phyloP scores from a whole-genome alignment of 805 yeast genomes.

The Ogataea pignaliae region DNA sequence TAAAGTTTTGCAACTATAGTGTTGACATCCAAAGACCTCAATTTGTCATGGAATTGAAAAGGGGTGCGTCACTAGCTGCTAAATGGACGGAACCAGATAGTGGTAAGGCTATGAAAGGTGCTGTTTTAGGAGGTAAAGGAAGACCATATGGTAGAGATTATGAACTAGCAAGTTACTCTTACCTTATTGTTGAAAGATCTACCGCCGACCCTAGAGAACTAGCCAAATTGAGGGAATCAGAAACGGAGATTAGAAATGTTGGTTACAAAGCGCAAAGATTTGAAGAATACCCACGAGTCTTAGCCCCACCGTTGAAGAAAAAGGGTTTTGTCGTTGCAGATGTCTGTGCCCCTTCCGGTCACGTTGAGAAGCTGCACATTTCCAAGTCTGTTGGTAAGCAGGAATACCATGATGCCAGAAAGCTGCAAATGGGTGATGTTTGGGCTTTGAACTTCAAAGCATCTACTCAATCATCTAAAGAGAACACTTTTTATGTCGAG shows the following conservation, averaged over 20 bases:
- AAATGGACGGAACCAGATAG: conserved; percentile 61
- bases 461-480: conserved; percentile 34
- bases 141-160: conserved; percentile 65
- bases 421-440: conserved; percentile 75
- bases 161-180: conserved; percentile 71
- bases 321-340: conserved; percentile 80
- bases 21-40: conserved; percentile 73
- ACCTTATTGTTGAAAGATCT: conserved; percentile 66
- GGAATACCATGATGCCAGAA: conserved; percentile 86
- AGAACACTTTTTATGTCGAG: conserved; percentile 26
- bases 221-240: conserved; percentile 13
- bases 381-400: conserved; percentile 73
- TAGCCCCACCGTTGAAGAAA: conserved; percentile 67
- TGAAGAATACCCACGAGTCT: conserved; percentile 65
- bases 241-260: conserved; percentile 13
- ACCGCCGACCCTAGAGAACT: conserved; percentile 31
- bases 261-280: conserved; percentile 26
- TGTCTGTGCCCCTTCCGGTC: conserved; percentile 76
- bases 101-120: conserved; percentile 47
- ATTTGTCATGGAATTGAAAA: conserved; percentile 76
- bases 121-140: conserved; percentile 65
- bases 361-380: conserved; percentile 81
- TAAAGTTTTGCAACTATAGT: conserved; percentile 72
- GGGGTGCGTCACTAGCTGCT: conserved; percentile 70
- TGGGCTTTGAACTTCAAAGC: conserved; percentile 77